Evolutionary conservation across 176 grass and related monocot species (phyloP).

Genomic region (Musa acuminata): DNA sequence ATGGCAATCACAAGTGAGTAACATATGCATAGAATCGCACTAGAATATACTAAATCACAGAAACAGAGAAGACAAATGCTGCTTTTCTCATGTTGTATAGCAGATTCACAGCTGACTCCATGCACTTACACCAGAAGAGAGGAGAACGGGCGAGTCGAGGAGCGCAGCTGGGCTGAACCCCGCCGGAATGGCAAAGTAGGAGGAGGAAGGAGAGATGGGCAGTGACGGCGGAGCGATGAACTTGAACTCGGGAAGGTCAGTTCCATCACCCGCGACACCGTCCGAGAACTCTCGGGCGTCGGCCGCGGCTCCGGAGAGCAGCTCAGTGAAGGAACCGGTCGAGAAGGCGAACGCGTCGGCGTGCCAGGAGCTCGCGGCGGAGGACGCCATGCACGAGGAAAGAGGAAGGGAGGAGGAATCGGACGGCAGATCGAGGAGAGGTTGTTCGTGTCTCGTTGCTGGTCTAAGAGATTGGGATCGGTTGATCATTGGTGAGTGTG

Average conservation of each 20-base stretch:
- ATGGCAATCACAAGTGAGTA: too few species aligned
- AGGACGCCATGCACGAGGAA: neutral
- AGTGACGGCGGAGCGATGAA: constrained; percentile 21
- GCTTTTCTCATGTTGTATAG: too few species aligned
- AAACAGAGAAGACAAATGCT: too few species aligned
- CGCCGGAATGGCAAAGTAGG: constrained; percentile 24
- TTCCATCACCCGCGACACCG: constrained; percentile 9
- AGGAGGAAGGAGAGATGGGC: constrained; percentile 35
- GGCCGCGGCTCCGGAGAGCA: constrained; percentile 21
- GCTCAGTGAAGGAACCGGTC: constrained; percentile 23
- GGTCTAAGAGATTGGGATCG: neutral
- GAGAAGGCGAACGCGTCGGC: constrained; percentile 24
- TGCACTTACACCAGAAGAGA: constrained; percentile 20
- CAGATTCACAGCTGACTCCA: neutral
- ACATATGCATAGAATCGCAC: too few species aligned
- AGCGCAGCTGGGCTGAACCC: constrained; percentile 25
- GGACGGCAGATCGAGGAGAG: neutral
- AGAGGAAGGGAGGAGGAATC: neutral
- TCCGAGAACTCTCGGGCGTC: neutral
- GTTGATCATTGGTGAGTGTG: too few species aligned
- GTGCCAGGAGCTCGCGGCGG: constrained; percentile 7
- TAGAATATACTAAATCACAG: too few species aligned
- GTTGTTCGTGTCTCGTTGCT: neutral
- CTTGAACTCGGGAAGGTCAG: constrained; percentile 25
- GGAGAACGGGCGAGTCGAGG: constrained; percentile 27